Percentiles rank a stretch among this genome's conserved stretches.
phyloP scores from a whole-genome alignment of 345 rosid species.

The Euphorbia lathyris region DNA sequence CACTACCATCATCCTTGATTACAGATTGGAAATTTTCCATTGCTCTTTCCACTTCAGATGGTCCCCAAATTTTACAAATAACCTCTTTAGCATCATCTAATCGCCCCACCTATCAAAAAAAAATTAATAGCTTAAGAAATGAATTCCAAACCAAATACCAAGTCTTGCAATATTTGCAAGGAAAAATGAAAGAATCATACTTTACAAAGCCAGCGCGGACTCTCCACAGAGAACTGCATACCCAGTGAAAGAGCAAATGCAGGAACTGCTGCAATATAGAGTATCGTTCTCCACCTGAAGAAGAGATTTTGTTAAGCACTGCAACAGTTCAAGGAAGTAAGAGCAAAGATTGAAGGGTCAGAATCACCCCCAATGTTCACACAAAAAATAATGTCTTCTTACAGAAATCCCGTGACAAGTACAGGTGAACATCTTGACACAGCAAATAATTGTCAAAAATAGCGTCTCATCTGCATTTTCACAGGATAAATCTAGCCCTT shows the following conservation, averaged over 20 bases:
- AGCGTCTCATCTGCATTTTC: no score
- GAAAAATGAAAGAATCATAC: conserved; percentile 32
- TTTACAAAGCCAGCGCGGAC: conserved; percentile 85
- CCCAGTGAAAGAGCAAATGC: conserved; percentile 56
- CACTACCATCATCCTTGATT: conserved; percentile 48
- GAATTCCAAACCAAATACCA: conserved; percentile 14
- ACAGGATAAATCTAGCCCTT: background rate
- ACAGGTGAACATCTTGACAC: background rate
- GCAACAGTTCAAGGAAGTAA: background rate
- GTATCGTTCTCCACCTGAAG: conserved; percentile 80
- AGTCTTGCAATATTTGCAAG: conserved; percentile 3
- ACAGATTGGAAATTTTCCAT: conserved; percentile 58
- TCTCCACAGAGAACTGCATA: conserved; percentile 79
- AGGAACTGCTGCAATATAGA: conserved; percentile 57
- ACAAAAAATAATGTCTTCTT: background rate
- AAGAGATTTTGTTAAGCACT: conserved; percentile 15
- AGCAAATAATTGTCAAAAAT: background rate
- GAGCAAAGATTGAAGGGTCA: background rate
- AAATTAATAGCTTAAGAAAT: conserved; percentile 13
- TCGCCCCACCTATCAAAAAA: conserved; percentile 48
- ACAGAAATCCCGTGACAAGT: background rate
- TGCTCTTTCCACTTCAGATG: conserved; percentile 49
- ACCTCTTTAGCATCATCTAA: conserved; percentile 55
- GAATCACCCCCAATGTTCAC: background rate
- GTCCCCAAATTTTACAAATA: conserved; percentile 62